These are phyloP conservation scores for Trypanosoma mega DNA, from an alignment of 208 protist species.

Conservation along the genomic window DNA sequence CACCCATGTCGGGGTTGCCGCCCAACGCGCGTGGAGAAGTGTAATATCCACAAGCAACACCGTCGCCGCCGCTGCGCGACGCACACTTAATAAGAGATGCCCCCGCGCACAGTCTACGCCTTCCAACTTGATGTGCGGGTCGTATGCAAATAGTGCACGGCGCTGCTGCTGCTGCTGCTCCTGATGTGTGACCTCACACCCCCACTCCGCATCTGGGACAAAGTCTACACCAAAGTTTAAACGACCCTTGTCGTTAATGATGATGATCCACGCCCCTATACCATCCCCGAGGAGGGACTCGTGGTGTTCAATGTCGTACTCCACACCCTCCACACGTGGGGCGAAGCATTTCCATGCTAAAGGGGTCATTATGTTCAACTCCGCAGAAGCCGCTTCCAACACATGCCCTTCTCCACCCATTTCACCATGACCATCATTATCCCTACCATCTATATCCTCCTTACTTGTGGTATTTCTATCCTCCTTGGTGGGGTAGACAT, in stretches of 20 bases:
- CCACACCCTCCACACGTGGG: conserved; percentile 18
- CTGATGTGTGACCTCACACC: no score
- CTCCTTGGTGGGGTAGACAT: no score
- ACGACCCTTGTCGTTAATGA: conserved; percentile 24
- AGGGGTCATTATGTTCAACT: no score
- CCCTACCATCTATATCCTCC: neutral
- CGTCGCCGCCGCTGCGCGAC: conserved; percentile 33
- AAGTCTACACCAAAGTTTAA: conserved; percentile 49
- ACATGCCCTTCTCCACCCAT: no score
- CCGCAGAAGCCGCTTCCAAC: no score
- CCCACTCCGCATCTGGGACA: conserved; percentile 31
- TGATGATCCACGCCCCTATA: conserved; percentile 55
- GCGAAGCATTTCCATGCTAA: conserved; percentile 21
- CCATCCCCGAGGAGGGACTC: conserved; percentile 29
- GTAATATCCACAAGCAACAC: conserved; percentile 38
- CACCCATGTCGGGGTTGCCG: neutral
- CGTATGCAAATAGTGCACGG: conserved; percentile 49
- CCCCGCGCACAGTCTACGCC: conserved; percentile 37
- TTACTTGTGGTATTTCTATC: no score
- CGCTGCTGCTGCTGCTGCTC: no score
- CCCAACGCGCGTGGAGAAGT: conserved; percentile 41
- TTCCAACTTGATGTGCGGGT: conserved; percentile 43
- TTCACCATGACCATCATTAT: neutral
- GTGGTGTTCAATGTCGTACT: conserved; percentile 76
- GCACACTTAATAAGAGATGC: conserved; percentile 53